Base-by-base conservation (phyloP, 2,329 filamentous ascomycete species). In the Colletotrichum zoysiae region DNA sequence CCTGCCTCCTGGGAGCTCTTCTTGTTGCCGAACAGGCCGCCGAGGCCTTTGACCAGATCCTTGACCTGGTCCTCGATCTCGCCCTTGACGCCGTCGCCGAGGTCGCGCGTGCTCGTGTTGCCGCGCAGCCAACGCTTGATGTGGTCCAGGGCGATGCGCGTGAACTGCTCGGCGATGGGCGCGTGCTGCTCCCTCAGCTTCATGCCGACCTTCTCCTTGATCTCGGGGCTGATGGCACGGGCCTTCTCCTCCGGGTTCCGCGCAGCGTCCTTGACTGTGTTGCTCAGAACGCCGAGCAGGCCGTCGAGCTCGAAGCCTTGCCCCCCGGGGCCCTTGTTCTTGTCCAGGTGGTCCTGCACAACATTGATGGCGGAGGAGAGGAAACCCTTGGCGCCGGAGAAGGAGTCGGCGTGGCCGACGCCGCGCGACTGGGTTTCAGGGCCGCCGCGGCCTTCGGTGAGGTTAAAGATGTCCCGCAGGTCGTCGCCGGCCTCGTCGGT, bases 171-270 rank as follows among this genome's bases (percentile, higher is more conserved):
- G 1, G 84, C 84, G 65, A 85, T 80, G 7, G 83, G 79, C 0
- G 80, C 81, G 60, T 85, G 84, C 71, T 84, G 83, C 73, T 82
- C 77, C 23, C 79, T 78, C 23, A 85, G 78, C 76, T 82, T 83
- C 7, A 74, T 76, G 44, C 79, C 82, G 56, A 85, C 81, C 59
- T 79, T 78, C 30, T 85, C 83, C 74, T 84, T 85, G 79, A 85
- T 85, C 76, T 85, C 84, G 4, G 84, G 84, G 51, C 79, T 84
- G 66, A 85, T 85, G 58, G 80, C 67, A 5, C 84, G 83, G 0
- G 84, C 84, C 67, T 83, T 85, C 58, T 85, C 84, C 71, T 85
- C 84, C 0, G 84, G 84, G 71, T 84, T 84, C n/a, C 82, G 80
- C 1, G 83, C 77, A 16, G 81, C 81, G 20, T 85, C 84, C 70